phyloP scores from a whole-genome alignment of 257 asterid species.

The Solanum okadae region DNA sequence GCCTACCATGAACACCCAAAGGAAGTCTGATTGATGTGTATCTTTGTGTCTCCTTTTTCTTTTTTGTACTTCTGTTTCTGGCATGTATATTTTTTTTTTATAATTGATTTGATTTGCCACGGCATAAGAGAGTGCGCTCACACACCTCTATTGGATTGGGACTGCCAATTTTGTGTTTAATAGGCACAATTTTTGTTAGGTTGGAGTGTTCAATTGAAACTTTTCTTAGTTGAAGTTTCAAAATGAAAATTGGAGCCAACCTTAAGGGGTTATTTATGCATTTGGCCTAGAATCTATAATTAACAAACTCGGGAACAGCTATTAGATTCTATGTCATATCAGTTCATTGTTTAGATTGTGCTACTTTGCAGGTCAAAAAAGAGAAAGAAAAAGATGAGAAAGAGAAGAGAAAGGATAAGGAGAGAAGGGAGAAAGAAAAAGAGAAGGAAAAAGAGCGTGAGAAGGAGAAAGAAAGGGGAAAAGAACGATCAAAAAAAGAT shows the following conservation, averaged over 20 bases:
- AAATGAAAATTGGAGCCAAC: neutral
- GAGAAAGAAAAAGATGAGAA: slow-evolving; percentile 85
- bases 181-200: neutral
- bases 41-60: neutral
- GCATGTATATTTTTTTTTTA: neutral
- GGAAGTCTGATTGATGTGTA: neutral
- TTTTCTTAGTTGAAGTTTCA: neutral
- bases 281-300: neutral
- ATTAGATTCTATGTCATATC: neutral
- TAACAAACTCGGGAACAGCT: neutral
- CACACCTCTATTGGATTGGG: neutral
- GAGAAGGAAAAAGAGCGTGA: slow-evolving; percentile 51
- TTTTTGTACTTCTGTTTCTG: neutral
- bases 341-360: neutral
- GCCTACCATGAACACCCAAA: neutral
- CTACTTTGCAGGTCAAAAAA: slow-evolving; percentile 58
- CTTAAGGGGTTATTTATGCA: neutral
- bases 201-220: neutral
- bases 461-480: slow-evolving; percentile 62
- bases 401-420: slow-evolving; percentile 60
- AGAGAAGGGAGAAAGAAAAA: slow-evolving; percentile 31
- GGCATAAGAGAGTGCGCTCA: neutral
- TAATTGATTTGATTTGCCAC: neutral
- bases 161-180: neutral
- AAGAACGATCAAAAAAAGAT: slow-evolving; percentile 53